Base-by-base conservation (phyloP, 306 rosid species). In the Pueraria montana region DNA sequence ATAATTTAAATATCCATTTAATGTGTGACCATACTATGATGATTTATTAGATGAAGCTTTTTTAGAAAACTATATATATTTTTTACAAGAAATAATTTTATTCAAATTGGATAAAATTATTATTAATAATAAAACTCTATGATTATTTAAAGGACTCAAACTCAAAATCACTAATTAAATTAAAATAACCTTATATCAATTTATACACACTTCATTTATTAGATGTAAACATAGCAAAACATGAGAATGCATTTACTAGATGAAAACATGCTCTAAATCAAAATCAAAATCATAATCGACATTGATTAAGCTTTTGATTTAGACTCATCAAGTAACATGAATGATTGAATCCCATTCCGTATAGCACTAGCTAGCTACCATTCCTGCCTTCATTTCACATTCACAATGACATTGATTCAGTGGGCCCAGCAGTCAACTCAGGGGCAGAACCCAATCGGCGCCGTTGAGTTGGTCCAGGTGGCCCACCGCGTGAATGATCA, bases 401-500 rank as follows among this genome's bases (percentile, higher is more conserved):
- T 62, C 32, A 20, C 32, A 56, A 11, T 63, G 21, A 63, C 70
- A 32, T 14, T 16, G 30, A 67, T 40, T 18, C 40, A 43, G 27
- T 16, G 8, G 55, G 6, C 38, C 63, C 49, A 65, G 1, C 13
- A 32, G 23, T 64, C 18, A 62, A 14, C 66, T 62, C 40, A 32
- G 4, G 6, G 20, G 0, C 68, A 74, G 36, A 49, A 21, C 23
- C 14, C 6, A 81, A 85, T 87, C 82, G 53, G 10, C 1, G 42
- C 76, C 92, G 79, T 85, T 21, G 9, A 81, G 1, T 1, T 5
- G 6, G 0, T 43, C 43, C 36, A 10, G 36, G 46, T 79, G 84
- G n/a, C 80, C 80, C 56, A 70, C 52, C 9, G 12, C 38, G 0
- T 5, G 13, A 65, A 42, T 34, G 18, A 76, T 87, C 65, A 67